Conservation (phyloP, 495 filamentous ascomycete species). For the Penicillium pancosmium region DNA sequence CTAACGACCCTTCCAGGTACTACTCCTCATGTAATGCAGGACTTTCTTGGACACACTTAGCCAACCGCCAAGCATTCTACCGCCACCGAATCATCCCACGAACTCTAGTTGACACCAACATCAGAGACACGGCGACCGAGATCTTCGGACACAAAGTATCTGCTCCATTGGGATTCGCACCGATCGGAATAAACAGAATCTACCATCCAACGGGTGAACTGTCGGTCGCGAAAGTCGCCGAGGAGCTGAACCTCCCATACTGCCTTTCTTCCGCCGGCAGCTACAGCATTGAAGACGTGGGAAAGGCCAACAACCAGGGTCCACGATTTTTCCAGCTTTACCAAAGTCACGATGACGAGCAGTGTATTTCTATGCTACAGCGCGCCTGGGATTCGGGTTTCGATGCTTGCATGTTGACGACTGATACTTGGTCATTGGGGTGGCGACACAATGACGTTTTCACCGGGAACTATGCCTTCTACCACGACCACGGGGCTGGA, state of each 20-base stretch:
- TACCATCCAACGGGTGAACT: constrained; percentile 61
- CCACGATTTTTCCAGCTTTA: constrained; percentile 68
- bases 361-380: constrained; percentile 56
- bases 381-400: constrained; percentile 60
- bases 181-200: constrained; percentile 68
- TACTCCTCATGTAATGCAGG: constrained; percentile 71
- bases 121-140: constrained; percentile 56
- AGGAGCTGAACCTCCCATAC: constrained; percentile 58
- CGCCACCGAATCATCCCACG: constrained; percentile 66
- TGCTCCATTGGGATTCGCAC: constrained; percentile 66
- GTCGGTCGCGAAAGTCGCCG: constrained; percentile 60
- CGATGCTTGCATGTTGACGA: constrained; percentile 61
- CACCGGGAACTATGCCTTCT: constrained; percentile 65
- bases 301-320: constrained; percentile 52
- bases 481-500: constrained; percentile 55
- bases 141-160: constrained; percentile 65
- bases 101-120: constrained; percentile 63
- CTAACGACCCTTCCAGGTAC: constrained; percentile 33
- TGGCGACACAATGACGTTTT: constrained; percentile 66
- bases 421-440: constrained; percentile 67
- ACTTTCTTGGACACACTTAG: constrained; percentile 64
- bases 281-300: constrained; percentile 60
- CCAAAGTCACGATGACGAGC: constrained; percentile 63
- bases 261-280: constrained; percentile 62
- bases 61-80: constrained; percentile 70